These are phyloP conservation scores for Cenchrus fungigraminus DNA, from an alignment of 176 grass and related monocot species.

Conservation along the genomic window DNA sequence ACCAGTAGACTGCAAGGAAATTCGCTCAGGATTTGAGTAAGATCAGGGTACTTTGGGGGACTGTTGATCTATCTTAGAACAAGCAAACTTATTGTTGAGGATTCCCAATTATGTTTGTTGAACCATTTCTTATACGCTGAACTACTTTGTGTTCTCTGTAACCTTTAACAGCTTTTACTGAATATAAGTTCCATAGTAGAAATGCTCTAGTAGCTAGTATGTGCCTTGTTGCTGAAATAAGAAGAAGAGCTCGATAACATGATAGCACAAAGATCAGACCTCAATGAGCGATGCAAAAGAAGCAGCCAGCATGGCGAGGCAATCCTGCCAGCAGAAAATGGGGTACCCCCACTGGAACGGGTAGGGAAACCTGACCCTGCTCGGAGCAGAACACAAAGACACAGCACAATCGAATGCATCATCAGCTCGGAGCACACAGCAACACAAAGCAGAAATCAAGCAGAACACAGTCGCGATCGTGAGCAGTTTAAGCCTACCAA, in stretches of 20 bases:
- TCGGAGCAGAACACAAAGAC: slow-evolving; percentile 22
- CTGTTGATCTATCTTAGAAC: neutral
- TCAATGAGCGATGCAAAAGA: slow-evolving; percentile 92
- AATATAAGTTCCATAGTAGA: no score
- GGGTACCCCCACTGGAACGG: slow-evolving; percentile 98
- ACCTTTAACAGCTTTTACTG: no score
- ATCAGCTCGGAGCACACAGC: neutral
- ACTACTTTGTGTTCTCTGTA: no score
- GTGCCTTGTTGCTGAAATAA: neutral
- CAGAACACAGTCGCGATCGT: neutral
- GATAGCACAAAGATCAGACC: slow-evolving; percentile 33
- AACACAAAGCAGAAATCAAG: neutral
- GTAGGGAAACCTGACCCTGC: slow-evolving; percentile 92
- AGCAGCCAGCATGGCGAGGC: slow-evolving; percentile 89
- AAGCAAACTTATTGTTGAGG: neutral
- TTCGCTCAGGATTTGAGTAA: neutral
- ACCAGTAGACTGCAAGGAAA: slow-evolving; percentile 77
- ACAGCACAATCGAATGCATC: neutral
- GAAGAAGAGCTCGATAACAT: neutral
- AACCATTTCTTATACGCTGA: neutral
- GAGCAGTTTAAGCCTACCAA: slow-evolving; percentile 47
- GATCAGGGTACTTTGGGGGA: neutral
- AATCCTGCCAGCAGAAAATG: slow-evolving; percentile 73
- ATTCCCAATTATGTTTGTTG: neutral
- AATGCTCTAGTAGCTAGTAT: neutral